Evolutionary conservation across 106 monocot species (phyloP).

Genomic region (Xerophyta viscosa): DNA sequence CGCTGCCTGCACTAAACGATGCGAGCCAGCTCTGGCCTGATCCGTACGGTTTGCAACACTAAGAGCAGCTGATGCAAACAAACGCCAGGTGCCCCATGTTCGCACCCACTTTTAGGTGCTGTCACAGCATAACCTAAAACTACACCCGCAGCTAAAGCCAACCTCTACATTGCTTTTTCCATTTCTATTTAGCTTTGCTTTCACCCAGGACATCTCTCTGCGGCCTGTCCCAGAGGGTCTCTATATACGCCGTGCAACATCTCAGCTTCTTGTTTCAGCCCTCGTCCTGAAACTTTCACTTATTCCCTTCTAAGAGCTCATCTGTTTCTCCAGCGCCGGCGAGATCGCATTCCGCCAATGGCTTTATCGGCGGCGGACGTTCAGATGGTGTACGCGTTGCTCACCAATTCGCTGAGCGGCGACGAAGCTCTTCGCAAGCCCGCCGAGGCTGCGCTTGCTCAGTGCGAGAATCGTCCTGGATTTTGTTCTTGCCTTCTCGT

Average conservation of each 20-base stretch:
- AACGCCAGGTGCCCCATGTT: too few species aligned
- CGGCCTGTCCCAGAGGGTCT: too few species aligned
- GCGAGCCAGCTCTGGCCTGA: too few species aligned
- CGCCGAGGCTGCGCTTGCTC: constrained; percentile 72
- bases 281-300: neutral
- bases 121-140: too few species aligned
- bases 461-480: constrained; percentile 92
- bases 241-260: neutral
- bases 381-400: constrained; percentile 71
- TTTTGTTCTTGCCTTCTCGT: constrained; percentile 99
- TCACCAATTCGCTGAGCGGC: constrained; percentile 65
- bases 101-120: too few species aligned
- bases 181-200: too few species aligned
- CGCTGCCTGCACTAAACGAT: too few species aligned
- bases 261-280: neutral
- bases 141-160: too few species aligned
- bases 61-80: too few species aligned
- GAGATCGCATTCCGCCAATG: constrained; percentile 15
- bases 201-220: too few species aligned
- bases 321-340: neutral
- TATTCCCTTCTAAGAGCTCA: neutral
- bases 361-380: constrained; percentile 75
- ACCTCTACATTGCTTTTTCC: too few species aligned
- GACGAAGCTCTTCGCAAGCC: constrained; percentile 61
- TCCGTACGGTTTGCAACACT: too few species aligned